A percentile compares a stretch with the other conserved stretches of the same genome.
phyloP scores from a whole-genome alignment of 345 rosid genomes.

The Citrus medica region DNA sequence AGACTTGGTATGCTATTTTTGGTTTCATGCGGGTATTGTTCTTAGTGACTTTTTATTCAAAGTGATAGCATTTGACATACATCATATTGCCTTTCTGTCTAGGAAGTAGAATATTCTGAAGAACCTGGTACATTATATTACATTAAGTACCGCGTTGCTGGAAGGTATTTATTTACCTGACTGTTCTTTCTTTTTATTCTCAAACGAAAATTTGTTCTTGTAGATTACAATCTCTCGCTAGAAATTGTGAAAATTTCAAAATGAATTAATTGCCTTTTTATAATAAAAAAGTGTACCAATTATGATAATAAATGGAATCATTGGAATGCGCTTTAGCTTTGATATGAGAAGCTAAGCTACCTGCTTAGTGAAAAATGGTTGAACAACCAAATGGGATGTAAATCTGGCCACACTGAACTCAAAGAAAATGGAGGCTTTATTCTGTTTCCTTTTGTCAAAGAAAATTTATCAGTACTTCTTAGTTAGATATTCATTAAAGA shows the following conservation, averaged over 20 bases:
- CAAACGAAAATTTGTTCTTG: not conserved
- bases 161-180: conserved; percentile 55
- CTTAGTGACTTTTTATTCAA: not conserved
- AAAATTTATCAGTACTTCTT: not conserved
- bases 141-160: conserved; percentile 96
- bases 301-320: not conserved
- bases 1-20: conserved; percentile 67
- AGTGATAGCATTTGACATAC: conserved; percentile 5
- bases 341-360: not conserved
- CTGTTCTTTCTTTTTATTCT: not conserved
- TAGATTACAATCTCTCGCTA: not conserved
- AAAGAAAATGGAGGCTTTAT: not conserved
- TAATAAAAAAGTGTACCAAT: not conserved
- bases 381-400: not conserved
- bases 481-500: not conserved
- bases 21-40: conserved; percentile 17
- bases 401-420: not conserved
- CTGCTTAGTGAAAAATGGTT: not conserved
- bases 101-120: conserved; percentile 99
- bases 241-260: not conserved
- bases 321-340: not conserved
- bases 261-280: not conserved
- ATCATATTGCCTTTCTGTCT: conserved; percentile 11
- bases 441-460: not conserved
- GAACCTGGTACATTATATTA: conserved; percentile 81